Base-by-base conservation (phyloP, 1,139 yeast species). In the Pichia sp. region DNA sequence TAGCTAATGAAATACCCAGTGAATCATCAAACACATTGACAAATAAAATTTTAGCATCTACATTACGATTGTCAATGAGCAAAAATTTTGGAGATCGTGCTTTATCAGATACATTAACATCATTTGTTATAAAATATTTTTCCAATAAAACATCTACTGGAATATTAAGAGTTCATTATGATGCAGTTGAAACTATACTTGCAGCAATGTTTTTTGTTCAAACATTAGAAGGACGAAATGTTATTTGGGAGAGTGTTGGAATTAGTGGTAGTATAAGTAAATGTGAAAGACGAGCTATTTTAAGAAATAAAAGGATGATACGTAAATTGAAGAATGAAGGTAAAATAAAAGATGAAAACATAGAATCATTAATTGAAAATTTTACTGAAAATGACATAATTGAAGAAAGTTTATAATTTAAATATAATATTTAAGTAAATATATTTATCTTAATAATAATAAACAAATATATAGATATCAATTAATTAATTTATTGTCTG, bases 211-310 rank as follows among this genome's bases (percentile, higher is more conserved):
- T 86, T 0, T 67, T 84, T 48, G 75, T 87, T n/a, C 71, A 69
- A 38, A 65, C 67, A 28, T 56, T 87, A 2, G 80, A 72, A 29
- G 77, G 74, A n/a, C 60, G 62, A 31, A 67, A 68, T 4, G 78
- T 82, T 9, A 73, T 83, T 5, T 62, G 89, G 8, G 70, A 80
- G 45, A 81, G 87, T 35, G 66, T 76, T 3, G 82, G 85, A 50
- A 80, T 87, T 0, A 82, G 95, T 56, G 97, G 97, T 0, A 89
- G 97, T 0, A 89, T 92, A 38, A 83, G 82, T 60, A 87, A 87
- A 59, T 76, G 95, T 57, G 95, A 89, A 60, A 74, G 80, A 54
- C 77, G 70, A 50, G 82, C 84, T 0, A 74, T 80, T 27, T 48
- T 49, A 22, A 52, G 48, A 37, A 36, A 37, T 29, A 37, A 28